Evolutionary conservation across 75 land plant genomes (phyloP).

Genomic region (Selaginella tamariscina): DNA sequence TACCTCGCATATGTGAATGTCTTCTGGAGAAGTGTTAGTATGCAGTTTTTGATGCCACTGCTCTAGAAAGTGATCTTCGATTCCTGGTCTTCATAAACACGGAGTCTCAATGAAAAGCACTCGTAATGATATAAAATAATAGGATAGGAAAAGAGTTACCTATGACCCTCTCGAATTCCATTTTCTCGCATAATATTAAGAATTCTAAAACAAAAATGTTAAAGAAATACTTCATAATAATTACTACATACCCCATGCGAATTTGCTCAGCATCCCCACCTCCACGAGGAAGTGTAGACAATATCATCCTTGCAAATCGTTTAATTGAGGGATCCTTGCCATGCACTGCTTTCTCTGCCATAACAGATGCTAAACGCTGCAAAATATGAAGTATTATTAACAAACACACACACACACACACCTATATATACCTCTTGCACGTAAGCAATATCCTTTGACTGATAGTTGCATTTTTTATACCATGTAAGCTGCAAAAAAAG

Average conservation of each 20-base stretch:
- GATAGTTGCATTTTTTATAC: slow-evolving; percentile 10
- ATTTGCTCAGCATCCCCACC: slow-evolving; percentile 11
- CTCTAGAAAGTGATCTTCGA: slow-evolving; percentile 7
- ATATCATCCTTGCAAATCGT: not conserved
- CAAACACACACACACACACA: not conserved
- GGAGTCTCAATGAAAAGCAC: not conserved
- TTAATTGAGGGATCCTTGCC: not conserved
- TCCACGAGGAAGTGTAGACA: slow-evolving; percentile 9
- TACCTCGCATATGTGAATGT: slow-evolving; percentile 12
- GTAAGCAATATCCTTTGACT: slow-evolving; percentile 5
- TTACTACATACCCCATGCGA: slow-evolving; percentile 1
- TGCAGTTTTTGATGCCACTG: slow-evolving; percentile 14
- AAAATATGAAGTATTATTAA: not conserved
- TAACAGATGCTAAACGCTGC: not conserved
- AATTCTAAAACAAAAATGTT: not conserved
- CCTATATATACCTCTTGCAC: not conserved
- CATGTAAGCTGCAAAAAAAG: slow-evolving; percentile 7
- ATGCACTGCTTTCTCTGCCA: not conserved
- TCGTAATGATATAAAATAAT: not conserved
- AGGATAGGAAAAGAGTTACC: not conserved
- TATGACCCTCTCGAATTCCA: slow-evolving; percentile 6
- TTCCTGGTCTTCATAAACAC: not conserved
- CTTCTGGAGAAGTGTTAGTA: slow-evolving; percentile 11
- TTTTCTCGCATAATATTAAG: slow-evolving; percentile 7
- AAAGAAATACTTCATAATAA: no score